Conservation (phyloP, 1,139 yeast species). For the Geotrichum carabidarum region DNA sequence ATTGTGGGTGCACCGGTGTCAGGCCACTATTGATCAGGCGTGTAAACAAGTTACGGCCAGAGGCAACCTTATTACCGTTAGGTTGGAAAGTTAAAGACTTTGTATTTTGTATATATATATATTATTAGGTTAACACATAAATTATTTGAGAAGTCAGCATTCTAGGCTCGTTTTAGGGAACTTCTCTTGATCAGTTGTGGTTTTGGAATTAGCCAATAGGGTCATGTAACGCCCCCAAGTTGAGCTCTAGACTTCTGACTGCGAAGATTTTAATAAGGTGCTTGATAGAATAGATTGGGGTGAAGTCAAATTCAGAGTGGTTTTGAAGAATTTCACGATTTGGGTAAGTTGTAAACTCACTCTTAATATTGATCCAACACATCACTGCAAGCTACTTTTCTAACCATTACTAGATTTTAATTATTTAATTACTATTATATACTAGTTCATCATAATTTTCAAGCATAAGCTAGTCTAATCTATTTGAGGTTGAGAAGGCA, state of each 20-base stretch:
- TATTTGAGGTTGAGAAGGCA: too few species aligned
- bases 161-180: conserved; percentile 47
- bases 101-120: too few species aligned
- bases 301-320: conserved; percentile 45
- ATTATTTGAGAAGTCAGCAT: conserved; percentile 42
- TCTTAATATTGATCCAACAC: too few species aligned
- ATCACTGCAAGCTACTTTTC: too few species aligned
- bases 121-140: conserved; percentile 21
- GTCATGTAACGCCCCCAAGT: conserved; percentile 39
- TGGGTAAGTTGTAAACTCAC: too few species aligned
- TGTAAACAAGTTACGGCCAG: conserved; percentile 35
- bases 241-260: conserved; percentile 31
- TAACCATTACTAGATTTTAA: too few species aligned
- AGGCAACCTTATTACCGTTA: conserved; percentile 46
- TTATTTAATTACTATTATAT: too few species aligned
- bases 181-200: conserved; percentile 45
- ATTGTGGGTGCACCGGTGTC: conserved; percentile 47
- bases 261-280: conserved; percentile 41
- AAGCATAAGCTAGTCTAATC: too few species aligned
- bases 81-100: conserved; percentile 42
- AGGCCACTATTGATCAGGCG: conserved; percentile 34
- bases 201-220: conserved; percentile 45
- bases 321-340: conserved; percentile 30
- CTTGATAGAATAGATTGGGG: conserved; percentile 42
- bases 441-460: too few species aligned